phyloP scores from a whole-genome alignment of 805 yeast genomes.

The Suhomyces pyralidae region DNA sequence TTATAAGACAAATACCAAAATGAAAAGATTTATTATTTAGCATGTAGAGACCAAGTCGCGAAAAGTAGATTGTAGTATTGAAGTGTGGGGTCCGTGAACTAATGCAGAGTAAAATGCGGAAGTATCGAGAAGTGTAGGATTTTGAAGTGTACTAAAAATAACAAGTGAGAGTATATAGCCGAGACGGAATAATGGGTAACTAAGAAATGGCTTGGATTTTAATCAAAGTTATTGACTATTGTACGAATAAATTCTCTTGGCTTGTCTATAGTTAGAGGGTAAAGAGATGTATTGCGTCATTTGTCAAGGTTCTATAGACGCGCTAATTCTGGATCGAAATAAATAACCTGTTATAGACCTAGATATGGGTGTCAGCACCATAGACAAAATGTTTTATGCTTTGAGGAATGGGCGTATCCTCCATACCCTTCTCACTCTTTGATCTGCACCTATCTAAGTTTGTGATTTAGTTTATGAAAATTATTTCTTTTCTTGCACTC shows the following conservation, averaged over 20 bases:
- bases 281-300: not conserved
- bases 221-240: not conserved
- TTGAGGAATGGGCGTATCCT: not conserved
- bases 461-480: not conserved
- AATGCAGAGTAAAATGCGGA: not conserved
- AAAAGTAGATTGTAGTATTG: not conserved
- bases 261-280: not conserved
- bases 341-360: too few species aligned
- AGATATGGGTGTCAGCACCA: not conserved
- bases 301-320: not conserved
- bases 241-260: not conserved
- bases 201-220: not conserved
- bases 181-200: not conserved
- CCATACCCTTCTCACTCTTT: not conserved
- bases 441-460: not conserved
- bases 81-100: not conserved
- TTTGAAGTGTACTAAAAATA: not conserved
- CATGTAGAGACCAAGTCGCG: not conserved
- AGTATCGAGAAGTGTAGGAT: not conserved
- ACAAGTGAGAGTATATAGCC: not conserved
- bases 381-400: not conserved
- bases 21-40: constrained; percentile 6
- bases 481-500: not conserved
- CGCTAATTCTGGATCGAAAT: not conserved
- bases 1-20: constrained; percentile 7